Evolutionary conservation across 2,329 filamentous ascomycete species (phyloP), one percentile per base, ranked within the genome.

Genomic region (Diaporthe longicolla): DNA sequence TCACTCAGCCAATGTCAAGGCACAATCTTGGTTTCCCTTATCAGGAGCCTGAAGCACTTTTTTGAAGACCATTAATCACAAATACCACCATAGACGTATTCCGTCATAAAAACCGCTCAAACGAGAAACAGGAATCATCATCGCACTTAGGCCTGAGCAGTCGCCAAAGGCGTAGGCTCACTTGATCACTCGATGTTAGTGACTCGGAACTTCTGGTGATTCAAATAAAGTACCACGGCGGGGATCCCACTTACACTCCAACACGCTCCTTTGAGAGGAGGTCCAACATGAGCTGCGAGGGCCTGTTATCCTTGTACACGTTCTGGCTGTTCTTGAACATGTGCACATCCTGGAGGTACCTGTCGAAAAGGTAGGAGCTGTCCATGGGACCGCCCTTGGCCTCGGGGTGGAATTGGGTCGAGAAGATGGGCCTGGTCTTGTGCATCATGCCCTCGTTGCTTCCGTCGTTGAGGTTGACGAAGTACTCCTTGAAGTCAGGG

Each of bases 401-500:
- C 86, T 99, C 97, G 21, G 97, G 97, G 83, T 99, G 97, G 92
- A 99, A 99, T 85, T 99, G 97, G 32, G 95, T 98, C 77, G 94
- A 96, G 90, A 99, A 98, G 83, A 99, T 99, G 76, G 97, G 97
- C 48, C 96, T 94, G 74, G 94, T 93, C 86, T 93, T 95, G 90
- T 99, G 97, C 83, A 98, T 95, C 91, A 99, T 95, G 75, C 94
- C 96, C 88, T 99, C 97, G 84, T 99, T 99, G 84, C 93, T 96
- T 76, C 95, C 94, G 82, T 99, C 97, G 85, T 98, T 99, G 78
- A 98, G 89, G 89, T 99, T 98, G 84, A 97, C 93, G 83, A 98
- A 99, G 89, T 97, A 98, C 84, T 98, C 96, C 89, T 95, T 97
- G 92, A 95, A 99, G 50, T 98, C 95, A 72, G 86, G 87, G 71